These are phyloP conservation scores for Emiliania huxleyi DNA, from an alignment of 78 protist species.

Conservation along the genomic window DNA sequence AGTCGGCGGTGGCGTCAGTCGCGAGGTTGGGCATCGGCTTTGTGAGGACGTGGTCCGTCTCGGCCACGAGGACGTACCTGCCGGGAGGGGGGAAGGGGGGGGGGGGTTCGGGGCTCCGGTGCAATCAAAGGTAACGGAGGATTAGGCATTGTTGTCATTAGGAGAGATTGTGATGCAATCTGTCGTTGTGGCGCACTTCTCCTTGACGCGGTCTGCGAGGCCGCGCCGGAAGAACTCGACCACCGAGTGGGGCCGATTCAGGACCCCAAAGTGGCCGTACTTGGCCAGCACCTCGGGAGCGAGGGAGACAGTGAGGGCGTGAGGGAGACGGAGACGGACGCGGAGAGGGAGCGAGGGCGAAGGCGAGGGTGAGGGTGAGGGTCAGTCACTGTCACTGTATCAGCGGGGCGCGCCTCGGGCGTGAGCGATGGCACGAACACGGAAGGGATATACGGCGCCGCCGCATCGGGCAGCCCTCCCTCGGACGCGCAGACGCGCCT, in stretches of 20 bases:
- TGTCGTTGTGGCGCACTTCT: too few relatives aligned
- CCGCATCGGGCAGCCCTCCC: not conserved
- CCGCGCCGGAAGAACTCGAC: not conserved
- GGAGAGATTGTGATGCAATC: too few relatives aligned
- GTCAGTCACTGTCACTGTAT: too few relatives aligned
- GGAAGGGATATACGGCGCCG: not conserved
- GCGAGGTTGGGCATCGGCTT: not conserved
- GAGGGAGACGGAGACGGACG: too few relatives aligned
- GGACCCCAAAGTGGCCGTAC: conserved; percentile 9
- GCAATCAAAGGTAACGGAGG: too few relatives aligned
- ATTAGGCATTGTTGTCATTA: too few relatives aligned
- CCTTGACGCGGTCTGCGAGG: not conserved
- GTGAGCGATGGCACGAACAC: not conserved
- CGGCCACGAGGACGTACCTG: not conserved
- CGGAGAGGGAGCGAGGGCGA: too few relatives aligned
- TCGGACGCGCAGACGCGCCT: conserved; percentile 2
- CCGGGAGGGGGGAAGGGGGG: too few relatives aligned
- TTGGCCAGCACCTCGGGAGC: not conserved
- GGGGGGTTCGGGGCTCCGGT: too few relatives aligned
- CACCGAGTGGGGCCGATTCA: conserved; percentile 23
- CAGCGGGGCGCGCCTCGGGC: too few relatives aligned
- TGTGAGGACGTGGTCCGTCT: conserved; percentile 1
- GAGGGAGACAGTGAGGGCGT: too few relatives aligned
- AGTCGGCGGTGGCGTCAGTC: not conserved
- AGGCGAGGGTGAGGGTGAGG: too few relatives aligned